Evolutionary conservation across 2,329 filamentous ascomycete species (phyloP), one percentile per base, ranked within the genome.

Genomic region (Endoconidiophora polonica): DNA sequence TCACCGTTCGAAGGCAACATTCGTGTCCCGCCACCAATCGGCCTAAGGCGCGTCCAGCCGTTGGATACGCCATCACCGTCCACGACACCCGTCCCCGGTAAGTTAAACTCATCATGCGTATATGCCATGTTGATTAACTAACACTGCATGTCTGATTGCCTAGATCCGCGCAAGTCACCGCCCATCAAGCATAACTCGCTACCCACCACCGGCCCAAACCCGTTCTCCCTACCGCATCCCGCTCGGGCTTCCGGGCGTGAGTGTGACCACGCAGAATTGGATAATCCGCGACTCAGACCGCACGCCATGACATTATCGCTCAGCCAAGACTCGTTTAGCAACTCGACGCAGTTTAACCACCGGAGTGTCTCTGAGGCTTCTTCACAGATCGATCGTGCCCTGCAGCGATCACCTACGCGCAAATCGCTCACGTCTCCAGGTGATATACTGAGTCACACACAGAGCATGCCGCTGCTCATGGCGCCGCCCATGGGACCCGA

Each of bases 1-100:
- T 76, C 64, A 56, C 66, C 61, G 41, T 60, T 71, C 44, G 68
- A 73, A 38, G 64, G 65, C 9, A 38, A 22, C 18, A 41, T 26
- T 16, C 29, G 49, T 12, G 26, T 26, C 12, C 5, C 40, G 7
- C 37, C 44, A 18, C 39, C 49, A 3, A 7, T 52, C 16, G 45
- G 45, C 4, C 36, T 53, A 39, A 41, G 46, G 23, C 40, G 51
- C 10, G 51, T 53, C 14, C 51, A 52, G 41, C 45, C 46, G 20
- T 7, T 52, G 9, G 50, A 52, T 29, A 52, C 50, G n/a, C 50
- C 50, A 3, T 37, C 40, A 24, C 40, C 40, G 1, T 46, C 46
- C 7, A 42, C 10, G 18, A 16, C 46, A 5, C 29, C 46, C 12
- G 45, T 46, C 12, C 45, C 46, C 16, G 40, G 40, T 45, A 37